Evolutionary conservation across 441 rosid species (phyloP).

Genomic region (Cnidoscolus chayamansa): DNA sequence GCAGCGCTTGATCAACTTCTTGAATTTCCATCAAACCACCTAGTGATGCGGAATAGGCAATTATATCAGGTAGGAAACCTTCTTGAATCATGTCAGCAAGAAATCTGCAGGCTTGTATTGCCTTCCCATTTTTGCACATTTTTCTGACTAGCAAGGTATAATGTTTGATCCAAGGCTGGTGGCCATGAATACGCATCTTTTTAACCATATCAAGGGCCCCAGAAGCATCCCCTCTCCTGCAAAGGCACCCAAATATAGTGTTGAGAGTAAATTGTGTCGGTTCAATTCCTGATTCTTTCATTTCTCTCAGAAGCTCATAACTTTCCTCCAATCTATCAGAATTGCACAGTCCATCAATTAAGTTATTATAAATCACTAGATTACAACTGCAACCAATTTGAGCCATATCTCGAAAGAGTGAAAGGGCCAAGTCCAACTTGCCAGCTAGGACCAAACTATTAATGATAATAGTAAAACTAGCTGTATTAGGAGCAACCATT

Average conservation of each 20-base stretch:
- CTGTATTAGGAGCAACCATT: conserved; percentile 39
- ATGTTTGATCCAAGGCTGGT: conserved; percentile 79
- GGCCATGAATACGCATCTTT: conserved; percentile 70
- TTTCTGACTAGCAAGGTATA: conserved; percentile 57
- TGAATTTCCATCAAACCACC: conserved; percentile 55
- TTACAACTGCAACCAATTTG: conserved; percentile 38
- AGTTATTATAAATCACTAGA: conserved; percentile 49
- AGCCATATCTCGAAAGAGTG: conserved; percentile 52
- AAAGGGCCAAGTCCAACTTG: conserved; percentile 56
- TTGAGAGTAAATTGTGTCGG: conserved; percentile 71
- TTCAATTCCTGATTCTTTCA: conserved; percentile 54
- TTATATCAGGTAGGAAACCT: conserved; percentile 74
- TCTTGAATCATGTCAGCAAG: conserved; percentile 57
- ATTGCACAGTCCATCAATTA: conserved; percentile 61
- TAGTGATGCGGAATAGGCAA: conserved; percentile 69
- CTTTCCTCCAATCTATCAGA: conserved; percentile 67
- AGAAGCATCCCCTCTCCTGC: conserved; percentile 50
- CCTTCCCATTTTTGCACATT: conserved; percentile 54
- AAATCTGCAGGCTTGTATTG: conserved; percentile 58
- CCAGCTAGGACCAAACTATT: conserved; percentile 44
- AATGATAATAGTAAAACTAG: conserved; percentile 51
- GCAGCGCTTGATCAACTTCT: conserved; percentile 58
- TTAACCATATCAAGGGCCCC: conserved; percentile 60
- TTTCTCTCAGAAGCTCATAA: conserved; percentile 48
- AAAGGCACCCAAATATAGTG: conserved; percentile 62